Conservation (phyloP, 192 early-diverging fungal species). For the Jimgerdemannia lactiflua region DNA sequence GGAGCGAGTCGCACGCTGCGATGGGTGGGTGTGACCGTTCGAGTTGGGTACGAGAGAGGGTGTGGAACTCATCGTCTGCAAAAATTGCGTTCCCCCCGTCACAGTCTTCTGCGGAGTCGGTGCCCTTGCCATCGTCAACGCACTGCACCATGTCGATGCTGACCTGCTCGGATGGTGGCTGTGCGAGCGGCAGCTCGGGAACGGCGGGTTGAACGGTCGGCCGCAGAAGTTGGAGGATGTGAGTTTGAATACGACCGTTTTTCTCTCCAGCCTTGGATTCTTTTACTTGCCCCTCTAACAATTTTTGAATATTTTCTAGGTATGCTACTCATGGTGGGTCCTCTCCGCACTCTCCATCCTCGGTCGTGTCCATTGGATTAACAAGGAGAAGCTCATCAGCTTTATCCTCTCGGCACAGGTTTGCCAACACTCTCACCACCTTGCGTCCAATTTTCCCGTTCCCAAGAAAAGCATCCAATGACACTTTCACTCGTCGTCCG, state of each 20-base stretch:
- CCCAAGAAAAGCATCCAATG: not conserved
- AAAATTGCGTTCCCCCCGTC: not conserved
- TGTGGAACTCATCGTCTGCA: constrained; percentile 1
- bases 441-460: not conserved
- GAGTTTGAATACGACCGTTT: constrained; percentile 14
- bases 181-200: constrained; percentile 86
- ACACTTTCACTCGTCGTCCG: not conserved
- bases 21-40: constrained; percentile 46
- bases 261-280: too few species aligned
- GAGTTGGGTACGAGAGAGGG: not conserved
- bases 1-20: constrained; percentile 90
- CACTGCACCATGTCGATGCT: constrained; percentile 74
- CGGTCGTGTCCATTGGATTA: constrained; percentile 83
- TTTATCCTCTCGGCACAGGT: constrained; percentile 87
- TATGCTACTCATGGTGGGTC: constrained; percentile 15
- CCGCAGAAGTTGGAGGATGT: constrained; percentile 97
- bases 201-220: constrained; percentile 93
- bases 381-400: constrained; percentile 60
- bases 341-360: constrained; percentile 17
- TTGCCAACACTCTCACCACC: not conserved
- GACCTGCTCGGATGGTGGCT: constrained; percentile 93
- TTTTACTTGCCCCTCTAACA: too few species aligned
- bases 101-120: constrained; percentile 90
- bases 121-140: constrained; percentile 77
- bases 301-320: constrained; percentile 10